Conservation (phyloP, 768 basidiomycete species). For the Lactarius vividus region DNA sequence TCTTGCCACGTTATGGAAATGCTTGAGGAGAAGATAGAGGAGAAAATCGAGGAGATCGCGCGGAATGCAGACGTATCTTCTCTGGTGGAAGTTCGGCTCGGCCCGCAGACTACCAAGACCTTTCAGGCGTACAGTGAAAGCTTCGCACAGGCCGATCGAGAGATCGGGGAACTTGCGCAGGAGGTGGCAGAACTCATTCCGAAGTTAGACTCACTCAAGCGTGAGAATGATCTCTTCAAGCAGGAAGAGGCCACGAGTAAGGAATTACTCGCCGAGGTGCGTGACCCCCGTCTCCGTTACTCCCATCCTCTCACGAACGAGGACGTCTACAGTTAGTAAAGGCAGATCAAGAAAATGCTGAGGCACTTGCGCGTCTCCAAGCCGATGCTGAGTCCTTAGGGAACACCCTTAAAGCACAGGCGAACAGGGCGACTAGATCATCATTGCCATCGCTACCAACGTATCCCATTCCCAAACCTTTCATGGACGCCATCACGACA, state of each 20-base stretch:
- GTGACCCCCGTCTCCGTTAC: neutral
- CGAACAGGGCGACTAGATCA: neutral
- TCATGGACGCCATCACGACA: conserved; percentile 13
- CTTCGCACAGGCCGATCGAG: conserved; percentile 17
- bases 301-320: neutral
- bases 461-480: conserved; percentile 5
- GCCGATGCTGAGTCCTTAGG: conserved; percentile 7
- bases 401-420: conserved; percentile 11
- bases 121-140: conserved; percentile 11
- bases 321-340: conserved; percentile 21
- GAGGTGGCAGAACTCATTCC: conserved; percentile 23
- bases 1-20: conserved; percentile 19
- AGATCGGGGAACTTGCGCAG: conserved; percentile 22
- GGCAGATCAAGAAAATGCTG: conserved; percentile 13
- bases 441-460: neutral
- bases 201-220: conserved; percentile 12
- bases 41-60: conserved; percentile 26
- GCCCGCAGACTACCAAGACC: conserved; percentile 9
- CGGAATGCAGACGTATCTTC: conserved; percentile 4
- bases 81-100: neutral
- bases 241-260: conserved; percentile 29
- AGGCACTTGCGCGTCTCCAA: conserved; percentile 15
- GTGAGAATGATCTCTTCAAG: conserved; percentile 9
- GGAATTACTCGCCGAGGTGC: conserved; percentile 29
- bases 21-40: conserved; percentile 23